Conservation (phyloP, 2,329 filamentous ascomycete genomes). For the Apiospora rasikravindrae region DNA sequence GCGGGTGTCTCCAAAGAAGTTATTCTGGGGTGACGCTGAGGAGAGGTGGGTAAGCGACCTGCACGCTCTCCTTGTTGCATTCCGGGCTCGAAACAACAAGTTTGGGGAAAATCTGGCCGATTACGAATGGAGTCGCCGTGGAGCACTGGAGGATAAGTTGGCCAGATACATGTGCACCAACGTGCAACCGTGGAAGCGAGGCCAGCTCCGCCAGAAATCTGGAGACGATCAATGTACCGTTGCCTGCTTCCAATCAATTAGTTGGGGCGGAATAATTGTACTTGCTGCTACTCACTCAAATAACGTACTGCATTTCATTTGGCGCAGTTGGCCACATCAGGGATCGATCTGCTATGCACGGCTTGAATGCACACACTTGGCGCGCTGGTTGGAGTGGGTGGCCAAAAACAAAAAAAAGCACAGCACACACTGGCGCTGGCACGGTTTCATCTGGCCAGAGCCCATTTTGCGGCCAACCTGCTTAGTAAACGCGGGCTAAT, state of each 20-base stretch:
- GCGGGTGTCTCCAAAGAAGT: neutral
- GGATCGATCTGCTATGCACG: constrained; percentile 2
- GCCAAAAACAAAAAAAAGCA: no score
- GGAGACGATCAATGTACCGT: constrained; percentile 3
- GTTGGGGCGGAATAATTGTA: neutral
- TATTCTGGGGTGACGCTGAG: constrained; percentile 8
- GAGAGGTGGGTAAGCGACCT: neutral
- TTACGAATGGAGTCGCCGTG: constrained; percentile 2
- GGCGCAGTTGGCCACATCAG: neutral
- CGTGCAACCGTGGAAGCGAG: neutral
- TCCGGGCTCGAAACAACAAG: constrained; percentile 12
- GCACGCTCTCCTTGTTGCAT: constrained; percentile 6
- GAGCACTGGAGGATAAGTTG: neutral
- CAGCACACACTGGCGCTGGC: no score
- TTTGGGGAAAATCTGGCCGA: constrained; percentile 16
- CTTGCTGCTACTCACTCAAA: neutral
- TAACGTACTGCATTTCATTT: neutral
- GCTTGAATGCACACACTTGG: neutral
- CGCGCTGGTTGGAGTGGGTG: no score
- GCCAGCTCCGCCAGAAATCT: constrained; percentile 10
- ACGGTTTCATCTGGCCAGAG: neutral
- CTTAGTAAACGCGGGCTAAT: neutral
- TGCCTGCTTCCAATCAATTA: neutral
- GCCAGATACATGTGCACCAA: neutral
- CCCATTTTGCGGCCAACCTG: neutral